phyloP scores from a whole-genome alignment of 192 early-diverging fungal genomes.

The Umbelopsis sp. region DNA sequence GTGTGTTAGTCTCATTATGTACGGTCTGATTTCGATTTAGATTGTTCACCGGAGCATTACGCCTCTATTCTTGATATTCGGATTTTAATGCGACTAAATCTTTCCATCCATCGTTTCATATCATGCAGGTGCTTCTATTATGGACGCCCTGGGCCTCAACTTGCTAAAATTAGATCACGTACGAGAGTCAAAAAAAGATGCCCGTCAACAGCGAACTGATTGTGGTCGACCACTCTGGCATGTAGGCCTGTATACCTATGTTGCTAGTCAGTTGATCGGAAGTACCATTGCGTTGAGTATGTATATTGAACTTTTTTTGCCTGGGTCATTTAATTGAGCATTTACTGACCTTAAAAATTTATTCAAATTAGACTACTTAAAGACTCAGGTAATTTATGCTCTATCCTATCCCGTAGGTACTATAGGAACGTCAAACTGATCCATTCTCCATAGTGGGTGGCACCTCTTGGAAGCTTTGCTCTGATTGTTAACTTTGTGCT shows the following conservation, averaged over 20 bases:
- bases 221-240: conserved; percentile 54
- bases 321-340: too few relatives aligned
- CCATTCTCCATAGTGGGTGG: conserved; percentile 42
- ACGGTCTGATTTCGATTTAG: not conserved
- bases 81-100: not conserved
- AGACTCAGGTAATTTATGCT: conserved; percentile 26
- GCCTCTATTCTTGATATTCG: not conserved
- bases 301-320: too few relatives aligned
- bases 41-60: not conserved
- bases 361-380: conserved; percentile 45
- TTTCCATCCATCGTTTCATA: not conserved
- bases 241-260: conserved; percentile 47
- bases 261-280: conserved; percentile 42
- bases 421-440: not conserved
- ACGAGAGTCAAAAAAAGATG: conserved; percentile 32
- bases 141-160: conserved; percentile 54
- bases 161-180: conserved; percentile 54
- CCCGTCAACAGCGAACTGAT: conserved; percentile 42
- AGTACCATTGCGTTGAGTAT: conserved; percentile 53
- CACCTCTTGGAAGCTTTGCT: conserved; percentile 48
- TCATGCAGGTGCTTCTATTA: conserved; percentile 33
- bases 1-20: conserved; percentile 37
- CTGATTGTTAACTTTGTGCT: conserved; percentile 57
- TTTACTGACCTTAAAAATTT: not conserved
- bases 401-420: not conserved